Percentiles rank a stretch among this genome's conserved stretches.
Evolutionary conservation across 2,329 filamentous ascomycete genomes (phyloP).

Genomic region (Colletotrichum gigasporum): DNA sequence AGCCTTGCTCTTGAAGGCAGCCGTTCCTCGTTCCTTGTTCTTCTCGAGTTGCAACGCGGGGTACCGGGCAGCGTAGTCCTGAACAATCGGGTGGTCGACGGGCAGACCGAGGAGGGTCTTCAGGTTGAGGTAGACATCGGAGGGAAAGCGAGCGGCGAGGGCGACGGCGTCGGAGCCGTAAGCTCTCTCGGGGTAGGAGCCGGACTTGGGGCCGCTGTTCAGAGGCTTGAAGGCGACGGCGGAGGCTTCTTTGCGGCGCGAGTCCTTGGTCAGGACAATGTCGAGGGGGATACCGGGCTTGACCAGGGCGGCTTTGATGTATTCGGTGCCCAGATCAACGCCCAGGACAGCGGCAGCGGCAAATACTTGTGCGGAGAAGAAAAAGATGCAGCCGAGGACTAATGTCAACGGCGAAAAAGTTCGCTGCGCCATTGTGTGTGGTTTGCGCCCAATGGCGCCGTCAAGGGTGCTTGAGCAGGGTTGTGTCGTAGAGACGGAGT

Average conservation of each 20-base stretch:
- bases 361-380: slow-evolving; percentile 59
- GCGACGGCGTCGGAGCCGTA: slow-evolving; percentile 94
- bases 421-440: slow-evolving; percentile 43
- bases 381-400: slow-evolving; percentile 50
- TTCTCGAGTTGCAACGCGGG: slow-evolving; percentile 78
- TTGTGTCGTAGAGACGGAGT: slow-evolving; percentile 6
- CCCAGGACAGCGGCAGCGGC: slow-evolving; percentile 82
- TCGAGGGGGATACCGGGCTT: slow-evolving; percentile 98
- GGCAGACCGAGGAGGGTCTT: slow-evolving; percentile 88
- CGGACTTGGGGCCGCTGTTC: slow-evolving; percentile 69
- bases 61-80: slow-evolving; percentile 78
- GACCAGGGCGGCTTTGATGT: slow-evolving; percentile 94
- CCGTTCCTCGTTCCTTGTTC: slow-evolving; percentile 70
- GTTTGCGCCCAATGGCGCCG: slow-evolving; percentile 33
- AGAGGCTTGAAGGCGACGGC: slow-evolving; percentile 93
- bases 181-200: slow-evolving; percentile 83
- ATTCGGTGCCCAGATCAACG: slow-evolving; percentile 94
- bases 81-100: slow-evolving; percentile 67
- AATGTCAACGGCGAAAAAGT: slow-evolving; percentile 47
- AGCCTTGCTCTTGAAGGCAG: slow-evolving; percentile 81
- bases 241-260: slow-evolving; percentile 91
- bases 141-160: slow-evolving; percentile 85
- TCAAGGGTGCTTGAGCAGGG: background rate
- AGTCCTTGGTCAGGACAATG: slow-evolving; percentile 97
- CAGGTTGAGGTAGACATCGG: slow-evolving; percentile 93